Conservation (phyloP, 2,329 filamentous ascomycete species). For the Penicillium sp. region DNA sequence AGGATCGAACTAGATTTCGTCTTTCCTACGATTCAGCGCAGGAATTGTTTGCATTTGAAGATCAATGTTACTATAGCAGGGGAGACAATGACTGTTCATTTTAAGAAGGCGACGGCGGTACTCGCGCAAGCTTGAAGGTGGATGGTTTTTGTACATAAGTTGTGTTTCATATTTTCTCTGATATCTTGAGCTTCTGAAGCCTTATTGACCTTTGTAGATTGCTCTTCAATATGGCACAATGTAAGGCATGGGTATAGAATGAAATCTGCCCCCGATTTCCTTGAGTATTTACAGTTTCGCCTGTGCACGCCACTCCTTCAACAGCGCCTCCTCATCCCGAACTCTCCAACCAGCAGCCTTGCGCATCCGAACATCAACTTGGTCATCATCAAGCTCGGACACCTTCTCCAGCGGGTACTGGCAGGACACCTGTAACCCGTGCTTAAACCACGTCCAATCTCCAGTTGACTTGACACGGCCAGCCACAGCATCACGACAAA, state of each 20-base stretch:
- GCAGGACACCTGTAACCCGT: conserved; percentile 35
- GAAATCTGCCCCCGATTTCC: neutral
- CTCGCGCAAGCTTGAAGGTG: neutral
- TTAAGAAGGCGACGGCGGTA: neutral
- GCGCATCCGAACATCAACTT: conserved; percentile 41
- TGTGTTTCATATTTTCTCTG: neutral
- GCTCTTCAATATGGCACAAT: neutral
- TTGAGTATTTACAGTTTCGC: conserved; percentile 38
- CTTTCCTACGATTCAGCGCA: neutral
- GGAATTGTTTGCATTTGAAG: conserved; percentile 2
- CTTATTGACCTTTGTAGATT: neutral
- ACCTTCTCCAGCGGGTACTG: conserved; percentile 44
- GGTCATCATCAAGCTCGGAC: conserved; percentile 43
- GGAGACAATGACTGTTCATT: neutral
- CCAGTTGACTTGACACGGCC: conserved; percentile 38
- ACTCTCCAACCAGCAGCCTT: conserved; percentile 40
- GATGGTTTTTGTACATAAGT: neutral
- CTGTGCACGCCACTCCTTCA: conserved; percentile 39
- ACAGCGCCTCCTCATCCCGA: conserved; percentile 43
- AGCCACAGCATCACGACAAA: conserved; percentile 50
- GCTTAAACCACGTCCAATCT: conserved; percentile 41
- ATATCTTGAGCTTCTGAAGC: neutral
- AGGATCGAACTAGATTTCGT: too few species aligned
- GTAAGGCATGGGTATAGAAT: neutral
- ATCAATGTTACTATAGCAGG: neutral